phyloP scores from a whole-genome alignment of 768 basidiomycete genomes.

The Aureoboletus auriporus region DNA sequence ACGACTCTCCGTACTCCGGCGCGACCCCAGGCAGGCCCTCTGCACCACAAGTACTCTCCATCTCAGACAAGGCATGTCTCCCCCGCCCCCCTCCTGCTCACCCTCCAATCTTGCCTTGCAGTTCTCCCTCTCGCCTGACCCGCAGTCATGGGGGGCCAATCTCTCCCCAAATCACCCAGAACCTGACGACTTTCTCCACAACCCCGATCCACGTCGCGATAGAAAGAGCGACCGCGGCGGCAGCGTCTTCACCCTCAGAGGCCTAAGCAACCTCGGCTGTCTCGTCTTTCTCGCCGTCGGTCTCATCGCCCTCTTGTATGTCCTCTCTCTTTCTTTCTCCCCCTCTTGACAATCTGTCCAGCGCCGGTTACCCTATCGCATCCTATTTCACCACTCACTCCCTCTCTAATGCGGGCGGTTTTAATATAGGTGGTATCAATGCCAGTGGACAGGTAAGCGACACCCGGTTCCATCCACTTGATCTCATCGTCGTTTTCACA shows the following conservation, averaged over 20 bases:
- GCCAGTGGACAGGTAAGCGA: conserved; percentile 59
- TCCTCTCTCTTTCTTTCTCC: background rate
- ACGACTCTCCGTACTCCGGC: conserved; percentile 38
- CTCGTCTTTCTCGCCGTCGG: conserved; percentile 51
- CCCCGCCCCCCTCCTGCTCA: background rate
- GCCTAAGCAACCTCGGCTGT: conserved; percentile 69
- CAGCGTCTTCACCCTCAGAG: conserved; percentile 63
- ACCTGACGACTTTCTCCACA: conserved; percentile 69
- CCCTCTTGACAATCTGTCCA: conserved; percentile 20
- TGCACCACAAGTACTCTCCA: conserved; percentile 35
- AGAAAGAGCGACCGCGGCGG: conserved; percentile 50
- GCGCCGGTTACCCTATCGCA: conserved; percentile 62
- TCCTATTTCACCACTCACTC: conserved; percentile 47
- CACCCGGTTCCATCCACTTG: background rate
- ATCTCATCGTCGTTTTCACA: conserved; percentile 16
- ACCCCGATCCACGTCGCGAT: conserved; percentile 65
- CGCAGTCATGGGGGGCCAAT: conserved; percentile 67
- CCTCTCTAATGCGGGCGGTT: conserved; percentile 53
- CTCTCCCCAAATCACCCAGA: conserved; percentile 54
- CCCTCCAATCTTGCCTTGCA: conserved; percentile 22
- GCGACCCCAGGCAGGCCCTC: conserved; percentile 29
- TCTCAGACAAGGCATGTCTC: conserved; percentile 54
- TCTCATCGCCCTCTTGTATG: conserved; percentile 59
- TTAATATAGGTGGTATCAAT: conserved; percentile 76
- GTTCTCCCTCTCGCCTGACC: conserved; percentile 75